Percentiles rank a stretch among this genome's conserved stretches.
Evolutionary conservation across 140 eudicot species (phyloP).

Genomic region (Senecio squalidus): DNA sequence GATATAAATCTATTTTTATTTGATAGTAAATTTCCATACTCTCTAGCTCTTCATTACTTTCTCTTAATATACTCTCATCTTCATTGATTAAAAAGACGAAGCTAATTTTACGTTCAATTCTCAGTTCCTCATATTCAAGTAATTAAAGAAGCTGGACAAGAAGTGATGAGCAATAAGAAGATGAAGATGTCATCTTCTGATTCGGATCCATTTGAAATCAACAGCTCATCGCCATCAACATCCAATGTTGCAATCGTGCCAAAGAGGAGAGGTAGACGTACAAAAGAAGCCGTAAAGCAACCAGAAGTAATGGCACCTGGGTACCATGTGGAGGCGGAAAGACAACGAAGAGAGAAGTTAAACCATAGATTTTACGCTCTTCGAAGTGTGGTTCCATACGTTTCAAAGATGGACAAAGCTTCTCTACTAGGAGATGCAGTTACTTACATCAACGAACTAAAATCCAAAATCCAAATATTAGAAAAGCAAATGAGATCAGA

Average conservation of each 20-base stretch:
- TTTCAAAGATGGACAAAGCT: constrained; percentile 60
- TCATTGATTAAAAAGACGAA: no score
- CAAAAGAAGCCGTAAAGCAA: constrained; percentile 8
- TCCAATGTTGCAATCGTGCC: constrained; percentile 14
- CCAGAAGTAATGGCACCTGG: constrained; percentile 10
- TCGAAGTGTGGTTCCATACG: constrained; percentile 51
- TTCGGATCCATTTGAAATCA: constrained; percentile 23
- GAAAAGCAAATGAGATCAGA: constrained; percentile 23
- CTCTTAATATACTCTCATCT: no score
- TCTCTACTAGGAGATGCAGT: constrained; percentile 56
- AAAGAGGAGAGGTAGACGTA: constrained; percentile 26
- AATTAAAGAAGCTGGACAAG: constrained; percentile 16
- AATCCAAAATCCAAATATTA: constrained; percentile 23
- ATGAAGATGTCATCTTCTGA: constrained; percentile 23
- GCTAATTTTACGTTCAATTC: no score
- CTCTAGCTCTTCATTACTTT: no score
- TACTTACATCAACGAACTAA: constrained; percentile 48
- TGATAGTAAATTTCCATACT: no score
- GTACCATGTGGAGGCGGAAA: constrained; percentile 54
- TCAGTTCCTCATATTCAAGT: constrained; percentile 2
- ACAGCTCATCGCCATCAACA: constrained; percentile 7
- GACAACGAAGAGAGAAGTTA: constrained; percentile 54
- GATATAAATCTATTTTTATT: no score
- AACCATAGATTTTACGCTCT: constrained; percentile 52
- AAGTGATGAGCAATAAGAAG: constrained; percentile 19